Conservation (phyloP, 2,329 filamentous ascomycete genomes). For the Scedosporium boydii region DNA sequence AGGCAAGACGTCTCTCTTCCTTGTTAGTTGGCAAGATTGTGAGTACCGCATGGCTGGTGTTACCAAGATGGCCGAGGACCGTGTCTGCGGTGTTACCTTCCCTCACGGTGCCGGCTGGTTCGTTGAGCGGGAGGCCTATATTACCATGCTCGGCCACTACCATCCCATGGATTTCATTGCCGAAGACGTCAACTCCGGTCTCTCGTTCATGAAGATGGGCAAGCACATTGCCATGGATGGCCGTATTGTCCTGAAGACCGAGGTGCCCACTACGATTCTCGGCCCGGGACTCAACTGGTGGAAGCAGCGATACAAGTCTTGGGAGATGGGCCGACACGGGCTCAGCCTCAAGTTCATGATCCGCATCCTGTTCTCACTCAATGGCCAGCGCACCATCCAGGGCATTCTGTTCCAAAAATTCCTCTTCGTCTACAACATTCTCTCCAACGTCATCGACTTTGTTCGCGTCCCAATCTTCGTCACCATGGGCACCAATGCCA, state of each 20-base stretch:
- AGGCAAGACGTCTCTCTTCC: not conserved
- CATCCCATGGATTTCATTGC: slow-evolving; percentile 6
- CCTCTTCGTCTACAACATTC: not conserved
- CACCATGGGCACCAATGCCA: not conserved
- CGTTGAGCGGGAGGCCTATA: not conserved
- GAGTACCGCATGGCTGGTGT: slow-evolving; percentile 5
- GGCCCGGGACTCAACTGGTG: slow-evolving; percentile 4
- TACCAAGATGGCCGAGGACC: slow-evolving; percentile 1
- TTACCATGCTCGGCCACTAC: not conserved
- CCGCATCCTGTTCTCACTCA: not conserved
- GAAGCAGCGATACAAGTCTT: not conserved
- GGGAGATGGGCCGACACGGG: slow-evolving; percentile 4
- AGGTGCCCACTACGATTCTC: not conserved
- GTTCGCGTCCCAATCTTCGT: slow-evolving; percentile 2
- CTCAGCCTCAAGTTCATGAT: not conserved
- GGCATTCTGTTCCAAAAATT: slow-evolving; percentile 4
- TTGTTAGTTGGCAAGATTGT: slow-evolving; percentile 1
- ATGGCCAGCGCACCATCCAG: not conserved
- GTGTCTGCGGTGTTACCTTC: not conserved
- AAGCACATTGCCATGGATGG: not conserved
- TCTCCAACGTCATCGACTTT: slow-evolving; percentile 1
- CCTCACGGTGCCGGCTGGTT: slow-evolving; percentile 6
- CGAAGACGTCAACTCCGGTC: slow-evolving; percentile 3
- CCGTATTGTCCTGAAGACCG: not conserved
- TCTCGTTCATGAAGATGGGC: slow-evolving; percentile 2